Conservation (phyloP, 192 early-diverging fungal genomes). For the Podila horticola region DNA sequence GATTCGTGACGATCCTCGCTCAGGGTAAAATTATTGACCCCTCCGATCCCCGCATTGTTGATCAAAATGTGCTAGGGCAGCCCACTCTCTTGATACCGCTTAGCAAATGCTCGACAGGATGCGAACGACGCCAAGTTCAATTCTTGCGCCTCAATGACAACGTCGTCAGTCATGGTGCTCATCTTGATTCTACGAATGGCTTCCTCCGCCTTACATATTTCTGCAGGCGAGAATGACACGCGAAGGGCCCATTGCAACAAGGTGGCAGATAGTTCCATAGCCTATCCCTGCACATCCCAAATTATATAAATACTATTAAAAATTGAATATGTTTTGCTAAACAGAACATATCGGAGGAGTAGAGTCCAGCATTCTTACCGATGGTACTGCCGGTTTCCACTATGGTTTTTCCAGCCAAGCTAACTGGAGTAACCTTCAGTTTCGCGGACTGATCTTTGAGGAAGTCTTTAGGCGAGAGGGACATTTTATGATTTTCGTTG, state of each 20-base stretch:
- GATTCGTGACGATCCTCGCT: conserved; percentile 21
- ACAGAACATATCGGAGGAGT: background rate
- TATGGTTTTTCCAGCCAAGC: conserved; percentile 28
- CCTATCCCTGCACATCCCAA: conserved; percentile 26
- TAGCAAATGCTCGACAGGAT: conserved; percentile 51
- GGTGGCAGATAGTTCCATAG: conserved; percentile 29
- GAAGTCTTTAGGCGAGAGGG: background rate
- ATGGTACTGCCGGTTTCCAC: conserved; percentile 38
- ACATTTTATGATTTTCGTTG: conserved; percentile 1
- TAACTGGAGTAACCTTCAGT: background rate
- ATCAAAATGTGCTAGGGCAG: conserved; percentile 59
- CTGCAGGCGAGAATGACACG: conserved; percentile 39
- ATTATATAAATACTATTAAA: background rate
- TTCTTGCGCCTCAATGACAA: conserved; percentile 26
- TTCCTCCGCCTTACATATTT: conserved; percentile 22
- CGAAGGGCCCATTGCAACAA: conserved; percentile 14
- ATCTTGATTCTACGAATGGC: conserved; percentile 11
- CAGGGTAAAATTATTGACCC: background rate
- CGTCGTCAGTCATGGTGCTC: background rate
- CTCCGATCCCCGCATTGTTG: conserved; percentile 68
- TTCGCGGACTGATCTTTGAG: background rate
- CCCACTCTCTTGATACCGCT: conserved; percentile 46
- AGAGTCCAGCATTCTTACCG: conserved; percentile 7
- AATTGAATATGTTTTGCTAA: background rate
- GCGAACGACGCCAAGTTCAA: conserved; percentile 42